Percentiles rank a stretch among this genome's conserved stretches.
Conservation (phyloP, 2,329 filamentous ascomycete genomes). For the Alternaria ventricosa region DNA sequence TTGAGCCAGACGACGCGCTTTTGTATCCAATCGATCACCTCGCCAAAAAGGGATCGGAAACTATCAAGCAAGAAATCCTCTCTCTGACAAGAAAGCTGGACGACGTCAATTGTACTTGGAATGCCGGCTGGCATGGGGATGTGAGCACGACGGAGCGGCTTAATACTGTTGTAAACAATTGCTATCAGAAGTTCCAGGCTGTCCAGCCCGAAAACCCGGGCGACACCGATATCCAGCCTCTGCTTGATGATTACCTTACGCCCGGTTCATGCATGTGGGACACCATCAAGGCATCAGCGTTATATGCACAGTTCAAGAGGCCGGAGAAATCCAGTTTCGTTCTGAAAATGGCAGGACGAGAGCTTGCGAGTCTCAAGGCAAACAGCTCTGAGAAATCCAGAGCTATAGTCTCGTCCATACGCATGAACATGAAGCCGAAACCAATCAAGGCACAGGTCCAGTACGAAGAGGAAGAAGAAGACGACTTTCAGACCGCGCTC, state of each 20-base stretch:
- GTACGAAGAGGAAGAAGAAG: slow-evolving; percentile 20
- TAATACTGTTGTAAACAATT: slow-evolving; percentile 22
- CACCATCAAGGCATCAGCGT: slow-evolving; percentile 53
- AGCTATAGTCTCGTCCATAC: slow-evolving; percentile 28
- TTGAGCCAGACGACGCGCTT: slow-evolving; percentile 30
- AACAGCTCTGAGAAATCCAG: slow-evolving; percentile 8
- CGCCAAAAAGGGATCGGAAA: neutral
- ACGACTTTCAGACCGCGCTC: slow-evolving; percentile 23
- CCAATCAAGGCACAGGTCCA: slow-evolving; percentile 27
- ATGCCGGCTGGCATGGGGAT: neutral
- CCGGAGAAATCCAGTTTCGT: slow-evolving; percentile 38
- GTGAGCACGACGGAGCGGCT: slow-evolving; percentile 8
- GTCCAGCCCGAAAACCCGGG: slow-evolving; percentile 23
- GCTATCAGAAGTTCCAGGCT: slow-evolving; percentile 25
- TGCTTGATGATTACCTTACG: slow-evolving; percentile 20
- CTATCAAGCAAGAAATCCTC: slow-evolving; percentile 19
- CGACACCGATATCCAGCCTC: slow-evolving; percentile 16
- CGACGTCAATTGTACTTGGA: slow-evolving; percentile 15
- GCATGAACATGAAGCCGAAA: slow-evolving; percentile 40
- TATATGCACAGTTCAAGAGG: slow-evolving; percentile 40
- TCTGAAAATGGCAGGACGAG: slow-evolving; percentile 50
- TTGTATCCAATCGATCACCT: slow-evolving; percentile 15
- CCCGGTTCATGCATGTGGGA: slow-evolving; percentile 48
- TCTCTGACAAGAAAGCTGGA: neutral
- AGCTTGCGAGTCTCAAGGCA: slow-evolving; percentile 50